Base-by-base conservation (phyloP, 345 rosid genomes). In the Physaria fendleri region DNA sequence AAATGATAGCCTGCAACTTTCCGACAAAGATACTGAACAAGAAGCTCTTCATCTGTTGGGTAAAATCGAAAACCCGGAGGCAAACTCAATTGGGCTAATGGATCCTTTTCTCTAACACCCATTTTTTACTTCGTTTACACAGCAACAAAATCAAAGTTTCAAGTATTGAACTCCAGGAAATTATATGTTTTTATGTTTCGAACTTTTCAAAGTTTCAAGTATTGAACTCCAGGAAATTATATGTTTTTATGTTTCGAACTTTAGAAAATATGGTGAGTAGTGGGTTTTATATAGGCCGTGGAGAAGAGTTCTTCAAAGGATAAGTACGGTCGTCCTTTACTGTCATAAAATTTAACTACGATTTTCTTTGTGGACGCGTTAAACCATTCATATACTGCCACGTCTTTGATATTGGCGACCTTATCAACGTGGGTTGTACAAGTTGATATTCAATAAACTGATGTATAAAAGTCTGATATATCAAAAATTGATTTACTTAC, bases 11-110 rank as follows among this genome's bases (percentile, higher is more conserved):
- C 97, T 1, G 97, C 95, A 28, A 83, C 94, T 72, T 92, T 84
- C 49, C 78, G 75, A 70, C 95, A 86, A 4, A 92, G 76, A 52
- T 92, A 92, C 41, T 88, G 94, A 39, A 88, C 94, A n/a, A 92
- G 44, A 28, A 92, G 95, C 81, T 92, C 99, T 77, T 84, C 99
- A 50, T 92, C 99, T 9, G 96, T 88, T 66, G 98, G 98, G 70
- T 71, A 78, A 64, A 92, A 92, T 27, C 98, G 76, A 38, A 92
- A 88, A 55, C 98, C 98, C 41, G 98, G 98, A 1, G 98, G 98
- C 59, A 92, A 77, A 69, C 88, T 92, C 71, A 88, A 69, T 33
- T 88, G 90, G 38, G 95, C 65, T 6, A 88, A 76, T 22, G 90
- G 84, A 69, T 92, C 89, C 6, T 64, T 78, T 72, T 78, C 87